phyloP scores from a whole-genome alignment of 2,329 filamentous ascomycete genomes.

The Madurella mycetomatis region DNA sequence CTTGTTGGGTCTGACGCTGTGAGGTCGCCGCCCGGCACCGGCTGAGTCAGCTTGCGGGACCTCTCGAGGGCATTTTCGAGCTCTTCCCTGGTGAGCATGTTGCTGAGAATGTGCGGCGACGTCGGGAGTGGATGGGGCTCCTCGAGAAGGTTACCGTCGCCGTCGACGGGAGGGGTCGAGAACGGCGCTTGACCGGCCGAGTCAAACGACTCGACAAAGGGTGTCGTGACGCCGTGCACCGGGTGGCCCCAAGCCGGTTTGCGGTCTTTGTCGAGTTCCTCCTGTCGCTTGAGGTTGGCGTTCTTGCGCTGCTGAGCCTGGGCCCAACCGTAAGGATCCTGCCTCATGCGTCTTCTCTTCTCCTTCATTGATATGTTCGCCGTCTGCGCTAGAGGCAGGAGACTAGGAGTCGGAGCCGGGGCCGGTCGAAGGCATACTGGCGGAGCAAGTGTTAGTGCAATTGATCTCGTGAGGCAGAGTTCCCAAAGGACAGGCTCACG shows the following conservation, averaged over 20 bases:
- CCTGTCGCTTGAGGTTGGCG: conserved; percentile 72
- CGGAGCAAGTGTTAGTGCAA: conserved; percentile 3
- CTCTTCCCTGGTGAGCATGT: conserved; percentile 66
- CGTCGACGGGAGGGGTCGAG: conserved; percentile 36
- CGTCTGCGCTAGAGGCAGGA: conserved; percentile 58
- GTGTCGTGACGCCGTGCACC: conserved; percentile 70
- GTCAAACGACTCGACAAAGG: conserved; percentile 80
- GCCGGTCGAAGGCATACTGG: conserved; percentile 59
- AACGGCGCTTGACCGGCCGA: conserved; percentile 49
- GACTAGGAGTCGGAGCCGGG: conserved; percentile 38
- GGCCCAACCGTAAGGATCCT: conserved; percentile 77
- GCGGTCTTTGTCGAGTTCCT: conserved; percentile 62
- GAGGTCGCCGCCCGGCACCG: conserved; percentile 36
- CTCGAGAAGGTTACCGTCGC: conserved; percentile 38
- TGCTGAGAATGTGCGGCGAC: conserved; percentile 60
- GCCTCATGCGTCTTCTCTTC: conserved; percentile 61
- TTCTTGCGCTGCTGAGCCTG: conserved; percentile 80
- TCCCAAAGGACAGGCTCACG: conserved; percentile 42
- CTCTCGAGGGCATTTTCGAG: conserved; percentile 61
- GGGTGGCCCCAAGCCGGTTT: conserved; percentile 68
- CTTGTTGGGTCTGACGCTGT: conserved; percentile 38
- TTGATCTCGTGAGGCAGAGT: background rate
- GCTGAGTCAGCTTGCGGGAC: conserved; percentile 64
- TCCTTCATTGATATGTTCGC: conserved; percentile 60
- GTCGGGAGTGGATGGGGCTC: conserved; percentile 43